These are phyloP conservation scores for Termitomyces sp. DNA, from an alignment of 768 basidiomycete species.

Conservation along the genomic window DNA sequence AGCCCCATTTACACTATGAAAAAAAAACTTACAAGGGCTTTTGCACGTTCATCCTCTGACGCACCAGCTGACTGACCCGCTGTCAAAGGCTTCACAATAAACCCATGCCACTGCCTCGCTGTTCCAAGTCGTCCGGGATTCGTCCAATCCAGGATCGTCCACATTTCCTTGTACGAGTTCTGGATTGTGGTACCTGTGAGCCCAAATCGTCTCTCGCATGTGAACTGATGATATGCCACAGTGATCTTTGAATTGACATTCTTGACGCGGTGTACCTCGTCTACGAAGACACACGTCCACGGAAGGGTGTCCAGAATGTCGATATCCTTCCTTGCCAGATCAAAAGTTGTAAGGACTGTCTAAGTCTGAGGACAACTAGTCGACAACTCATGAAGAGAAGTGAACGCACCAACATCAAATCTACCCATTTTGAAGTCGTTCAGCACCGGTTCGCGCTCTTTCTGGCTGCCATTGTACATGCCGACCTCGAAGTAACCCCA, in stretches of 20 bases:
- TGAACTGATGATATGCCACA: slow-evolving; percentile 64
- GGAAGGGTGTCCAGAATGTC: slow-evolving; percentile 60
- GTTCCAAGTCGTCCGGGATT: slow-evolving; percentile 77
- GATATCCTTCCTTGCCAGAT: slow-evolving; percentile 69
- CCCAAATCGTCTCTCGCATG: slow-evolving; percentile 69
- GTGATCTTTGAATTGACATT: slow-evolving; percentile 66
- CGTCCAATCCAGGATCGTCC: slow-evolving; percentile 93
- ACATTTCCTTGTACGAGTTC: slow-evolving; percentile 86
- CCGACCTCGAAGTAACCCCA: slow-evolving; percentile 96
- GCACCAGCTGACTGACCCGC: slow-evolving; percentile 64
- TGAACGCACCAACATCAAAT: slow-evolving; percentile 70
- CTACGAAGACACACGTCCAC: slow-evolving; percentile 73
- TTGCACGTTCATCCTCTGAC: slow-evolving; percentile 54
- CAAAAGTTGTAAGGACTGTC: slow-evolving; percentile 79
- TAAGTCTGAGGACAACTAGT: not conserved
- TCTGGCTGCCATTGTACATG: slow-evolving; percentile 50
- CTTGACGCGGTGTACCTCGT: slow-evolving; percentile 91
- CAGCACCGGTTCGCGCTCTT: slow-evolving; percentile 52
- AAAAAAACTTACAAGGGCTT: slow-evolving; percentile 37
- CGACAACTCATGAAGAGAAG: not conserved
- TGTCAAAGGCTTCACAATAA: slow-evolving; percentile 62
- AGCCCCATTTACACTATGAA: not conserved
- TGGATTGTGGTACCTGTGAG: slow-evolving; percentile 81
- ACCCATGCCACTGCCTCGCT: slow-evolving; percentile 69
- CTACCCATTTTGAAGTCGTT: slow-evolving; percentile 77